Base-by-base conservation (phyloP, 495 filamentous ascomycete genomes). In the Xeromyces bisporus region DNA sequence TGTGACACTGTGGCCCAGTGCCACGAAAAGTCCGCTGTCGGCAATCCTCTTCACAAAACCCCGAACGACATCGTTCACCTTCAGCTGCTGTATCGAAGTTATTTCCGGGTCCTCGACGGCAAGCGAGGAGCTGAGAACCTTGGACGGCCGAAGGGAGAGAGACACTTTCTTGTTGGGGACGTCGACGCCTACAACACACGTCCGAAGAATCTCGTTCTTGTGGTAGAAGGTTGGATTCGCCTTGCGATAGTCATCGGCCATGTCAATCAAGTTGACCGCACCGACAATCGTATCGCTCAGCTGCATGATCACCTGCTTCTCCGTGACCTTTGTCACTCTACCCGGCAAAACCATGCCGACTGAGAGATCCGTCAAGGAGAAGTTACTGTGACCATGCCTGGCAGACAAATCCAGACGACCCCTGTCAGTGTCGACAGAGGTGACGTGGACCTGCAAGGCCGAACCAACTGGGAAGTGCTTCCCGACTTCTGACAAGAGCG, bases 1-100 rank as follows among this genome's bases (percentile, higher is more conserved):
- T 18, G 72, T 80, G n/a, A 93, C 59, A 35, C 76, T 70, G 15
- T 74, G 73, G 16, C 81, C 81, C 3, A 97, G 58, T 28, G 70
- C 58, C 18, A 97, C 69, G 40, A 93, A 93, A 1, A 96, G 44
- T 23, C 87, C 89, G 39, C 77, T 80, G 37, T 93, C 83, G 0
- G 79, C 69, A 25, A 93, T 70, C 33, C 78, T 77, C 51, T 78
- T 86, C 37, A 96, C 68, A 48, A 94, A 94, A 10, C 89, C 89
- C 23, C 89, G 74, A 12, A 89, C 58, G 26, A 93, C 51, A 35
- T 93, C 80, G 31, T 85, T 82, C 25, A 69, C 64, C 33, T 78
- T 77, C 26, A 96, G 41, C 38, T 91, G 71, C 23, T 68, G 61
- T 26, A 68, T 54, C 15, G 68, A 70, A 9, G 62, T 58, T 41